These are phyloP conservation scores for Trametes maxima DNA, from an alignment of 768 basidiomycete species.

Conservation along the genomic window DNA sequence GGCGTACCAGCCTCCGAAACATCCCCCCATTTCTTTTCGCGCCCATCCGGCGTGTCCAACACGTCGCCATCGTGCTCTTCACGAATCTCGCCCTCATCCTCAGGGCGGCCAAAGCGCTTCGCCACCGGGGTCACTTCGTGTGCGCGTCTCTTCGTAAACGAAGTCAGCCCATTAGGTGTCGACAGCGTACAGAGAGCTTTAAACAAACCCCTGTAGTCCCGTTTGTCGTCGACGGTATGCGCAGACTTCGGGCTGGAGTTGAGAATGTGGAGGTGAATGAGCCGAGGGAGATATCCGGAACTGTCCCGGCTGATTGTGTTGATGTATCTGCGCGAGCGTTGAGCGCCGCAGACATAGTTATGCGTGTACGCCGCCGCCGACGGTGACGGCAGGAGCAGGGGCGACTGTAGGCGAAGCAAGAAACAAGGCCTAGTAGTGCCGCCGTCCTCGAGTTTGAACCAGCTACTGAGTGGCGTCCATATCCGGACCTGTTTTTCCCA, in stretches of 20 bases:
- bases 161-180: constrained; percentile 37
- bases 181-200: constrained; percentile 54
- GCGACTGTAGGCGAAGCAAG: not conserved
- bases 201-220: constrained; percentile 56
- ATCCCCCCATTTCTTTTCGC: constrained; percentile 39
- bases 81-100: constrained; percentile 31
- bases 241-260: constrained; percentile 48
- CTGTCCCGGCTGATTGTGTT: constrained; percentile 44
- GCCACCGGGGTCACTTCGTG: constrained; percentile 45
- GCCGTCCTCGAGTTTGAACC: not conserved
- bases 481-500: too few relatives aligned
- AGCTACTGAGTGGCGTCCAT: too few relatives aligned
- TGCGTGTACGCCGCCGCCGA: not conserved
- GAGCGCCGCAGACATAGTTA: constrained; percentile 46
- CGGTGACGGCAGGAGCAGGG: constrained; percentile 37
- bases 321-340: constrained; percentile 45
- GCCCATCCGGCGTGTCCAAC: constrained; percentile 53
- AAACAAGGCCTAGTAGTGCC: not conserved
- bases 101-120: constrained; percentile 43
- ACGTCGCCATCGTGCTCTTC: constrained; percentile 41
- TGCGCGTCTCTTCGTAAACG: constrained; percentile 40
- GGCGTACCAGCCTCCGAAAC: constrained; percentile 16
- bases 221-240: constrained; percentile 53
- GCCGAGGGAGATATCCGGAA: constrained; percentile 64
- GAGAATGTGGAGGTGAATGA: constrained; percentile 57